phyloP scores from a whole-genome alignment of 1,284 basidiomycete genomes.

The Ustilago bromivora region DNA sequence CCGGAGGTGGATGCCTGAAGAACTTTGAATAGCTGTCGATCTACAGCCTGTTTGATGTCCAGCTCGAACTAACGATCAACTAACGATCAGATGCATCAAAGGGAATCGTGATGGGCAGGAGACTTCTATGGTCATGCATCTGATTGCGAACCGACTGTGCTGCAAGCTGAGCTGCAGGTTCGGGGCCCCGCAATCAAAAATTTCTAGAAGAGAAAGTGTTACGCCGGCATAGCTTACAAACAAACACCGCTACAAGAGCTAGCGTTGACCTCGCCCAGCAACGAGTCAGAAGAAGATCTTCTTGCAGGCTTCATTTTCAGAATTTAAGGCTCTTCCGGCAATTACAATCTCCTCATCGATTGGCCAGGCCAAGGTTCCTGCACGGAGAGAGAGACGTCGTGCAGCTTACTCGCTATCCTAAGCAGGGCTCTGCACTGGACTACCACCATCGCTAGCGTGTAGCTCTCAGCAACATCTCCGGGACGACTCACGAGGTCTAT shows the following conservation, averaged over 20 bases:
- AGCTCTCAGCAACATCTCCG: background rate
- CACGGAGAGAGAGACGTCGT: background rate
- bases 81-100: background rate
- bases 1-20: background rate
- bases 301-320: background rate
- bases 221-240: background rate
- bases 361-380: background rate
- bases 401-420: background rate
- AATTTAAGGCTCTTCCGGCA: background rate
- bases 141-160: background rate
- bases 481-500: conserved; percentile 10
- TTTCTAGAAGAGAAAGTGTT: background rate
- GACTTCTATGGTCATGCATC: background rate
- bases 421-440: no score
- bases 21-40: background rate
- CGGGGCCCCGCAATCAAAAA: background rate
- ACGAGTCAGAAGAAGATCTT: conserved; percentile 2
- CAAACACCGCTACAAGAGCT: background rate
- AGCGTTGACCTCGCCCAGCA: background rate
- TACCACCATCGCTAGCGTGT: background rate
- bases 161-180: background rate
- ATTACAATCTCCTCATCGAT: background rate
- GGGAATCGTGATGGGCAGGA: background rate
- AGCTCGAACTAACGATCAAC: background rate
- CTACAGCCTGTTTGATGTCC: background rate